Base-by-base conservation (phyloP, 2,329 filamentous ascomycete species). In the Colletotrichum scovillei region DNA sequence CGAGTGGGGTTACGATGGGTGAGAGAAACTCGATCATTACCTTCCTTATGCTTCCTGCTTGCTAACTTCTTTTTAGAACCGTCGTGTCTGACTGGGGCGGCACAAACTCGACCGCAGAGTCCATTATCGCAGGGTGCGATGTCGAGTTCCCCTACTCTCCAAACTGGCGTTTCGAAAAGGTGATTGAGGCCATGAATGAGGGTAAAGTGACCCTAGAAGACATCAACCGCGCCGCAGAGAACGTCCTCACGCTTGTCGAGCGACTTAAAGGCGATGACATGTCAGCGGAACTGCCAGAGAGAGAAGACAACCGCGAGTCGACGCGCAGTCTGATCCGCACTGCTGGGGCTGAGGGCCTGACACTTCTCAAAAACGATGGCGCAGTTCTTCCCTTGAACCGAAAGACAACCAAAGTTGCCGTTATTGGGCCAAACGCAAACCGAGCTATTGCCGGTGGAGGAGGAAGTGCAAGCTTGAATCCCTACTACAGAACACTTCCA, bases 341-440 rank as follows among this genome's bases (percentile, higher is more conserved):
- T 75, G 89, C 90, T 16, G 92, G 90, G 0, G 86, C 87, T 2
- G 89, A 93, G 79, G 91, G 91, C 0, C 79, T 93, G 42, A 91
- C 90, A 0, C 82, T 93, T 5, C 81, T 93, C 69, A 93, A 93
- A 79, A 93, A 93, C 68, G 87, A 92, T 66, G 84, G 86, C 0
- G 81, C 79, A 2, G 81, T 92, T n/a, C 83, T 93, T 8, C 91
- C 91, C 0, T 87, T 93, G 72, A 85, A 87, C 73, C 80, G 85
- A 7, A 84, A 84, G 30, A 87, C 87, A 19, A 86, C 86, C 69
- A 92, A 87, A 78, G 87, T 93, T 69, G 91, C 91, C 4, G 86
- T 93, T 72, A 92, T 93, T 64, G 91, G 91, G 0, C 91, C 91
- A 1, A 93, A 93, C 74, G 91, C 90, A 24, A 92, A 92, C 78